Evolutionary conservation across 768 basidiomycete genomes (phyloP), one percentile per base, ranked within the genome.

Genomic region (Mycena vulgaris): DNA sequence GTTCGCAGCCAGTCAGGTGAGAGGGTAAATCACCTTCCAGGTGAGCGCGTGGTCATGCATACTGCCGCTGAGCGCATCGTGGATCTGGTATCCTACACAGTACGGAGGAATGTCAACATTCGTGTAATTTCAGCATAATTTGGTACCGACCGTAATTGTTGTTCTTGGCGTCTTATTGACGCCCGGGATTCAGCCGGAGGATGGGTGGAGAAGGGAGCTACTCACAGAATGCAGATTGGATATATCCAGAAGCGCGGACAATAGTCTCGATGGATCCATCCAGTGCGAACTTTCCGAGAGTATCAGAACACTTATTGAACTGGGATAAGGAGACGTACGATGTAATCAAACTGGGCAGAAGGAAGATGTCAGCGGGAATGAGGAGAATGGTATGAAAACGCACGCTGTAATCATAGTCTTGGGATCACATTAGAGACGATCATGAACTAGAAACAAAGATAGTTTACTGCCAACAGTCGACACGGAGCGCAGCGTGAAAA

Each of bases 11-110:
- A 2, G 3, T 27, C 13, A 47, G 19, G 6, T 33, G 4, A n/a
- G 23, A 0, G 27, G 14, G 11, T 3, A 39, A 21, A 23, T 28
- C 45, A 33, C 21, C 84, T 86, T 87, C 78, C 82, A 88, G 75
- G 86, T 88, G 72, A 89, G 86, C 21, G 88, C 82, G 66, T 89
- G 88, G 72, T 89, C 88, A 65, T 89, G 88, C 49, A 89, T 78
- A 23, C 83, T 86, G 28, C 88, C 88, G 21, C 69, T 71, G 23
- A 74, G 60, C 31, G 62, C 73, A 52, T 74, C 70, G 51, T 74
- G 73, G 19, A 76, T 63, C 21, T 67, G 73, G 40, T 74, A 74
- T 3, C 75, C 74, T 73, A 31, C 33, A 13, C 33, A 35, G 33
- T 35, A 6, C 21, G 56, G 30, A 4, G 23, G 14, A 37, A 21